Evolutionary conservation across 306 rosid species (phyloP), one percentile per base, ranked within the genome.

Genomic region (Begonia loranthoides): DNA sequence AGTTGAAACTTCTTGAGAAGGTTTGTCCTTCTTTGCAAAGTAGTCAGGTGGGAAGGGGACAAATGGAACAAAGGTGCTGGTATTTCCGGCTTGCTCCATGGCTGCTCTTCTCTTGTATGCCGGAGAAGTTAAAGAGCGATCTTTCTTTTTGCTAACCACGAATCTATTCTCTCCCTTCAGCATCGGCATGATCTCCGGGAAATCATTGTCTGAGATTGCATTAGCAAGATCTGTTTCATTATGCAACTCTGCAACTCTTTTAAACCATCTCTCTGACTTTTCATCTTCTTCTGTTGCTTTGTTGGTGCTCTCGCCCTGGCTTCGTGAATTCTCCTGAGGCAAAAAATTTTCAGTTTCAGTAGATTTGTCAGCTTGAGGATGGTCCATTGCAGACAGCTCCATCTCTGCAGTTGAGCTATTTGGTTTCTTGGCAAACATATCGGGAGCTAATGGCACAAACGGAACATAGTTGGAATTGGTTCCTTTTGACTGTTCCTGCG

Each of bases 141-240:
- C 94, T 49, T 86, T 90, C 76, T 86, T 90, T 78, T 76, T 82
- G 76, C 93, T 65, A 44, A 90, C 76, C 48, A 90, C 94, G 69
- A 90, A 90, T 48, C 76, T 73, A 52, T 83, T 90, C 74, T 90
- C 94, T 68, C 99, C 99, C 78, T 80, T 90, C 34, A 86, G 93
- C 79, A 78, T 73, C 1, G 95, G 99, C 99, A 90, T 90, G 62
- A 90, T 74, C 48, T 86, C 93, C 15, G 96, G 99, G 73, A 90
- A 86, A 67, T 86, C 94, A 40, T 83, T 84, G 61, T 86, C 86
- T 0, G 94, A 73, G 63, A 78, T 63, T 56, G 82, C 78, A 55
- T 66, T 73, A 24, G 86, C 52, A 12, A 68, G 58, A 80, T 86
- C 92, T 1, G 79, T 69, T 53, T 70, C 80, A 74, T 82, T 64